Conservation (phyloP, 2,329 filamentous ascomycete genomes). For the Fusarium pseudograminearum region DNA sequence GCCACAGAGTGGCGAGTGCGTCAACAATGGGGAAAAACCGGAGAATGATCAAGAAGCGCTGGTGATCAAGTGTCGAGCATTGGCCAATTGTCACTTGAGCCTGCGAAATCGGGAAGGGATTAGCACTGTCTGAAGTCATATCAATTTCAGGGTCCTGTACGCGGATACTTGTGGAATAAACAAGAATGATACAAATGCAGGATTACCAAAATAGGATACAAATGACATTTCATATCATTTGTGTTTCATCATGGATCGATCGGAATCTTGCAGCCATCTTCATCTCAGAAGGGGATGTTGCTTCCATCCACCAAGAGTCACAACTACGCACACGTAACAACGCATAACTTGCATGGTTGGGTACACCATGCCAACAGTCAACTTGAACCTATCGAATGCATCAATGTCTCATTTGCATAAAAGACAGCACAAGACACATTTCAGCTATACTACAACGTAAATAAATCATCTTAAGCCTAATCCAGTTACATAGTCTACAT, state of each 20-base stretch:
- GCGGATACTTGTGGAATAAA: conserved; percentile 25
- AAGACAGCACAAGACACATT: not conserved
- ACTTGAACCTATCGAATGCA: not conserved
- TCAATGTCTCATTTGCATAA: not conserved
- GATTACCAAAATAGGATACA: no score
- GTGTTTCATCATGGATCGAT: conserved; percentile 29
- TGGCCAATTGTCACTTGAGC: conserved; percentile 25
- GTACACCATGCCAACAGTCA: not conserved
- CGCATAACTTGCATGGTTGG: conserved; percentile 17
- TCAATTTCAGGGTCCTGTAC: conserved; percentile 34
- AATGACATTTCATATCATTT: conserved; percentile 1
- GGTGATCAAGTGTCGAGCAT: conserved; percentile 33
- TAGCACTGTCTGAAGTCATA: conserved; percentile 20
- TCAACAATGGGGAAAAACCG: conserved; percentile 39
- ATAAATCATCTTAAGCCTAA: conserved; percentile 15
- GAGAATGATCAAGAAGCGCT: conserved; percentile 35
- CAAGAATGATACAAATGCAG: conserved; percentile 31
- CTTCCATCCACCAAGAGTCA: conserved; percentile 31
- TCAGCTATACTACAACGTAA: conserved; percentile 4
- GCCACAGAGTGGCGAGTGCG: conserved; percentile 49
- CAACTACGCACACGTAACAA: conserved; percentile 17
- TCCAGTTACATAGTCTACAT: conserved; percentile 11
- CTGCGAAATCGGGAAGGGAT: conserved; percentile 41
- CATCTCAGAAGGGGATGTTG: conserved; percentile 18
- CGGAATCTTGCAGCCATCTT: conserved; percentile 34